These are phyloP conservation scores for Hippophae tibetana DNA, from an alignment of 306 rosid species.

Conservation along the genomic window DNA sequence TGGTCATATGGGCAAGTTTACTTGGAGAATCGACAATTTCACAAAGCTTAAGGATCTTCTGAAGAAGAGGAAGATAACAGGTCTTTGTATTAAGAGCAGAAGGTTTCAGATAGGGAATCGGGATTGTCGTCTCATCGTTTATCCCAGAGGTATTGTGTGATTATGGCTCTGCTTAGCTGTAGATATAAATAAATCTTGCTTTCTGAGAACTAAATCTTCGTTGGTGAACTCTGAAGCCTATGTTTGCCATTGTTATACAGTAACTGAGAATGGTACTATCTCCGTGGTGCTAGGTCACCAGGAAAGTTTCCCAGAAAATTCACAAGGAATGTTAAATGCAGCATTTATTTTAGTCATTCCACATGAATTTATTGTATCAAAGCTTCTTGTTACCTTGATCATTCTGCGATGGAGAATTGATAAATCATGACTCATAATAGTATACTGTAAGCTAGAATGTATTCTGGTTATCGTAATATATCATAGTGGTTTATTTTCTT, in stretches of 20 bases:
- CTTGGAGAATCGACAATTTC: conserved; percentile 94
- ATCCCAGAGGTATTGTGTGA: conserved; percentile 79
- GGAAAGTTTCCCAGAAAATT: background rate
- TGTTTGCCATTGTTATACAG: conserved; percentile 24
- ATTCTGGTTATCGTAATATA: no score
- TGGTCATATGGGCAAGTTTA: conserved; percentile 91
- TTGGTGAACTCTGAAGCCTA: conserved; percentile 11
- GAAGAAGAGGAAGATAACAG: conserved; percentile 95
- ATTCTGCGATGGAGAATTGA: conserved; percentile 12
- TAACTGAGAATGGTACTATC: conserved; percentile 26
- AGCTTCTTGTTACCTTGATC: conserved; percentile 23
- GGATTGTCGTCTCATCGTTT: conserved; percentile 96
- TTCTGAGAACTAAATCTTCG: conserved; percentile 11
- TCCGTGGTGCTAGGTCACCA: conserved; percentile 9
- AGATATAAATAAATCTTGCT: background rate
- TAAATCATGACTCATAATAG: no score
- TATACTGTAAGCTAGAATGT: no score
- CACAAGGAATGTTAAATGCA: conserved; percentile 5
- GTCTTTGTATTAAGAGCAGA: conserved; percentile 96
- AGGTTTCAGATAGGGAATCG: conserved; percentile 95
- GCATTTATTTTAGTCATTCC: conserved; percentile 13
- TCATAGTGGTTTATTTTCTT: no score
- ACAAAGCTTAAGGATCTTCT: conserved; percentile 88
- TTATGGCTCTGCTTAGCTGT: conserved; percentile 5
- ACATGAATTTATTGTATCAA: conserved; percentile 21